Evolutionary conservation across 805 yeast species (phyloP).

Genomic region (Cyberlindnera petersonii): DNA sequence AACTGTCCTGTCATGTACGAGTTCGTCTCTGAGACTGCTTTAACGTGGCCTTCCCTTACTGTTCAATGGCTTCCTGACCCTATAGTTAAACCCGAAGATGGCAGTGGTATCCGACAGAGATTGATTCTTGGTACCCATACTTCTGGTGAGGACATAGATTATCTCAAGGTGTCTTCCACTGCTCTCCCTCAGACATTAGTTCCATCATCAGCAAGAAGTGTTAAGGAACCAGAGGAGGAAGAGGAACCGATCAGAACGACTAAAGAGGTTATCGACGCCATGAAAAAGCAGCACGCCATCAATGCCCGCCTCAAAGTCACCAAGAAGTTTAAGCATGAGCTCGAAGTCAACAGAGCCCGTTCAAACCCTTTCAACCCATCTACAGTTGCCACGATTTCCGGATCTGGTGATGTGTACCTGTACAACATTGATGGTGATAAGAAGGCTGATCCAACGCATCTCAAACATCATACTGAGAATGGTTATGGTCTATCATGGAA

Average conservation of each 20-base stretch:
- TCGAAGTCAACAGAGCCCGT: constrained; percentile 73
- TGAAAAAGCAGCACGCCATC: constrained; percentile 27
- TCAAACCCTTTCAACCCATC: constrained; percentile 58
- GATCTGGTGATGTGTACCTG: constrained; percentile 56
- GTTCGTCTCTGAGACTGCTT: constrained; percentile 73
- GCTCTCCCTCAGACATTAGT: constrained; percentile 47
- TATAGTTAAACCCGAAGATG: constrained; percentile 12
- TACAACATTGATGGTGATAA: constrained; percentile 37
- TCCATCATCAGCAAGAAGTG: constrained; percentile 17
- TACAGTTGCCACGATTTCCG: constrained; percentile 63
- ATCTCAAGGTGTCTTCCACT: constrained; percentile 60
- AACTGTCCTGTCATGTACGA: constrained; percentile 82
- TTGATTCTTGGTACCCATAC: constrained; percentile 71
- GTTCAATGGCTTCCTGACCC: constrained; percentile 68
- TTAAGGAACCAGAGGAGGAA: constrained; percentile 26
- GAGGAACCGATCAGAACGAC: constrained; percentile 14
- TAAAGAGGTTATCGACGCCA: constrained; percentile 7
- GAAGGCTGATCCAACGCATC: constrained; percentile 24
- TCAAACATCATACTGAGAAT: constrained; percentile 56
- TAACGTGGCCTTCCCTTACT: constrained; percentile 80
- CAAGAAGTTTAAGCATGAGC: constrained; percentile 55
- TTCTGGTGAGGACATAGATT: constrained; percentile 62
- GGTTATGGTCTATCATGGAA: constrained; percentile 79
- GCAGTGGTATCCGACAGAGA: constrained; percentile 40
- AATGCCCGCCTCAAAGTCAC: constrained; percentile 56